A percentile compares a stretch with the other conserved stretches of the same genome.
phyloP scores from a whole-genome alignment of 1,284 basidiomycete genomes.

The Naganishia sp. region DNA sequence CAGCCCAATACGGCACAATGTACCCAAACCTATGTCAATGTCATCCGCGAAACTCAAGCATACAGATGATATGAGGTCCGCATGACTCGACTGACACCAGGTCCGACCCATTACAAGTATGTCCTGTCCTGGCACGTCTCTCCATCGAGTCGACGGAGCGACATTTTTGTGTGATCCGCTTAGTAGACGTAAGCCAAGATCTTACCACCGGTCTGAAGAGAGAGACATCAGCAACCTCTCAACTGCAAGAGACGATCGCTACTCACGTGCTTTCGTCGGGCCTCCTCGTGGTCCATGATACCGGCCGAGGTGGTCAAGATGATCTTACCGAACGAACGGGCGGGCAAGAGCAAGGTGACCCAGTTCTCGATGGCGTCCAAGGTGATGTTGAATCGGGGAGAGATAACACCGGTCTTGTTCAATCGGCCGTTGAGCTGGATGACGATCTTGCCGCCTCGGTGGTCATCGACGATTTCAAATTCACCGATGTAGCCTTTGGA shows the following conservation, averaged over 20 bases:
- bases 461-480: slow-evolving; percentile 99
- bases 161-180: slow-evolving; percentile 31
- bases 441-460: slow-evolving; percentile 97
- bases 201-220: slow-evolving; percentile 56
- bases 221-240: background rate
- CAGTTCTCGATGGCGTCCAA: slow-evolving; percentile 69
- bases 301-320: slow-evolving; percentile 95
- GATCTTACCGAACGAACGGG: slow-evolving; percentile 94
- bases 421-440: slow-evolving; percentile 97
- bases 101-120: slow-evolving; percentile 29
- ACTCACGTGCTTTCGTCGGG: slow-evolving; percentile 87
- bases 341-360: slow-evolving; percentile 87
- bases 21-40: slow-evolving; percentile 23
- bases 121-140: slow-evolving; percentile 24
- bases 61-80: slow-evolving; percentile 5
- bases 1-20: background rate
- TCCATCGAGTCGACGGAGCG: slow-evolving; percentile 7
- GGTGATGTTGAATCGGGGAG: slow-evolving; percentile 95
- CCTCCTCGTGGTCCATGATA: slow-evolving; percentile 99
- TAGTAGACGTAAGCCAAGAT: slow-evolving; percentile 57
- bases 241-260: background rate
- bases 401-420: slow-evolving; percentile 99
- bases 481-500: slow-evolving; percentile 91
- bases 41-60: slow-evolving; percentile 13
- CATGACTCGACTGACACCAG: background rate